A percentile compares a stretch with the other conserved stretches of the same genome.
These are phyloP conservation scores for Ramaria sp. DNA, from an alignment of 768 basidiomycete genomes.

Conservation along the genomic window DNA sequence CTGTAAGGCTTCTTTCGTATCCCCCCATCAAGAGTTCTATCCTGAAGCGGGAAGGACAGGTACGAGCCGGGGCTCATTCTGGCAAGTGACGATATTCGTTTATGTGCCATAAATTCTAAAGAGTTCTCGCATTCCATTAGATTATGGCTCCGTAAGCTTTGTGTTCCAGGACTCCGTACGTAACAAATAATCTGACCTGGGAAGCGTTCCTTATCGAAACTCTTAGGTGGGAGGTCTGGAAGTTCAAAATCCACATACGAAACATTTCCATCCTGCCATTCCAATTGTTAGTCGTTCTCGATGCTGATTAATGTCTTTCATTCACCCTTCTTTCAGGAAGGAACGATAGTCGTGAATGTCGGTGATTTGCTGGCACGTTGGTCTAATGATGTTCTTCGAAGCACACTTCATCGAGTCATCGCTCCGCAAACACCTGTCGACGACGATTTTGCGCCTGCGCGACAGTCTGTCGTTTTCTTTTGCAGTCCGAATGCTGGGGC, in stretches of 20 bases:
- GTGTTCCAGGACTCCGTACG: conserved; percentile 68
- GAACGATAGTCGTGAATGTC: conserved; percentile 73
- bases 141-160: conserved; percentile 75
- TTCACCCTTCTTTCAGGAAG: conserved; percentile 36
- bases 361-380: conserved; percentile 75
- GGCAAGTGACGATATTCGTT: conserved; percentile 25
- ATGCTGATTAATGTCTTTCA: not conserved
- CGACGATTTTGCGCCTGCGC: conserved; percentile 47
- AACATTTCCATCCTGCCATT: conserved; percentile 54
- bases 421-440: conserved; percentile 47
- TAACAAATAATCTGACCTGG: not conserved
- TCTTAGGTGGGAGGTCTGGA: conserved; percentile 66
- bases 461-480: conserved; percentile 82
- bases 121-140: conserved; percentile 20
- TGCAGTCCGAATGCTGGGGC: conserved; percentile 71
- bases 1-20: conserved; percentile 62
- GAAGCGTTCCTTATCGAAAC: conserved; percentile 2
- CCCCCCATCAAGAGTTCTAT: conserved; percentile 57
- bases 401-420: conserved; percentile 77
- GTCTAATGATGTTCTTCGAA: conserved; percentile 72
- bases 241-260: conserved; percentile 71
- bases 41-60: conserved; percentile 53
- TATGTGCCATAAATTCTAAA: not conserved
- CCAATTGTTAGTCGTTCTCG: conserved; percentile 51
- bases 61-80: conserved; percentile 76